A percentile compares a stretch with the other conserved stretches of the same genome.
These are phyloP conservation scores for Bruguiera hainesii DNA, from an alignment of 441 rosid species.

Conservation along the genomic window DNA sequence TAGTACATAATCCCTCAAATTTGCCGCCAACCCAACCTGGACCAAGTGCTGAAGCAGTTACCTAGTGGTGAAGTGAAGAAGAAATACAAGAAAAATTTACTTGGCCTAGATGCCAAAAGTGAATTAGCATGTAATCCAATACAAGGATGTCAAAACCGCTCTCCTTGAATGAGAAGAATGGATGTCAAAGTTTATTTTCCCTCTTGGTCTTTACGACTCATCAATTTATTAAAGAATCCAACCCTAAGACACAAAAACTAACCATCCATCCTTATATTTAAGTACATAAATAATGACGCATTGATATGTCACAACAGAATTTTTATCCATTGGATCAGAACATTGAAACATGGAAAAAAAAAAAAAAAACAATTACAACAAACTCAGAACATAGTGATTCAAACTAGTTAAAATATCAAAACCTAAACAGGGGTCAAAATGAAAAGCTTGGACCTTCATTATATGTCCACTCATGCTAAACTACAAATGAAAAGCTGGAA, in stretches of 20 bases:
- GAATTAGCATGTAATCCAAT: neutral
- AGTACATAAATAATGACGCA: neutral
- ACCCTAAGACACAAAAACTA: neutral
- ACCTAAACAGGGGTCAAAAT: too few relatives aligned
- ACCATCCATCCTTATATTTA: neutral
- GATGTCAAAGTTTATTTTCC: neutral
- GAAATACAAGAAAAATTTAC: neutral
- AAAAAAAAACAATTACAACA: too few relatives aligned
- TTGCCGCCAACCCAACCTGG: slow-evolving; percentile 93
- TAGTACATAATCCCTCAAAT: slow-evolving; percentile 71
- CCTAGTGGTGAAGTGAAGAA: slow-evolving; percentile 6
- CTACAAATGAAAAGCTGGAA: neutral
- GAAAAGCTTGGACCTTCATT: too few relatives aligned
- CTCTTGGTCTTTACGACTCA: neutral
- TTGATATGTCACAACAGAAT: neutral
- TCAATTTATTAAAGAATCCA: too few relatives aligned
- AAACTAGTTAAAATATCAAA: too few relatives aligned
- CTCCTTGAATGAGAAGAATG: neutral
- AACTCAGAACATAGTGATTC: too few relatives aligned
- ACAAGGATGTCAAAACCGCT: neutral
- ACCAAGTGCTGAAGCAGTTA: slow-evolving; percentile 13
- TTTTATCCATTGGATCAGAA: too few relatives aligned
- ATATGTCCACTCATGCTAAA: too few relatives aligned
- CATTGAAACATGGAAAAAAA: too few relatives aligned
- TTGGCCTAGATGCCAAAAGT: neutral